phyloP scores from a whole-genome alignment of 75 land plant genomes.

The Ceratopteris richardii region DNA sequence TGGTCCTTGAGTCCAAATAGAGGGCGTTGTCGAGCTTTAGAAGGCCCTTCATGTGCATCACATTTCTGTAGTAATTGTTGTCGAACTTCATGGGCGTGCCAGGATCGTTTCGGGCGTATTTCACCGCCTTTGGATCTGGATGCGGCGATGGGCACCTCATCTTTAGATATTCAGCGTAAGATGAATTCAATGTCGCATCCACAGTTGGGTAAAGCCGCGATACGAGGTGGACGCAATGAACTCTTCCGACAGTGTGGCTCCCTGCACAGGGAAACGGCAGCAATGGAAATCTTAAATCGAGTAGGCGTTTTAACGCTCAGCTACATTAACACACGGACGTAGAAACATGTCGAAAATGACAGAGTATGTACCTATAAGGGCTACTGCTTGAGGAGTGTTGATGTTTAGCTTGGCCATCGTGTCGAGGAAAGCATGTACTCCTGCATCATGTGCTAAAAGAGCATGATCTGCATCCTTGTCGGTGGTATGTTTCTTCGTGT shows the following conservation, averaged over 20 bases:
- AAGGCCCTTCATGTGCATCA: conserved; percentile 52
- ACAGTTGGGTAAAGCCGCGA: conserved; percentile 57
- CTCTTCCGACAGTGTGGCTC: too few species aligned
- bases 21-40: conserved; percentile 49
- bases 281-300: background rate
- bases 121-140: conserved; percentile 45
- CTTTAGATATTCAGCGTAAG: conserved; percentile 46
- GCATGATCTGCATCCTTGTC: conserved; percentile 2
- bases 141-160: conserved; percentile 48
- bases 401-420: conserved; percentile 12
- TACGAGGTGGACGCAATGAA: conserved; percentile 58
- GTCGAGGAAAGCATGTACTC: conserved; percentile 5
- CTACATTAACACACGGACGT: too few species aligned
- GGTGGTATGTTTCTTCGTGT: conserved; percentile 1
- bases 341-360: background rate
- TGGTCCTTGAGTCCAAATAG: conserved; percentile 32
- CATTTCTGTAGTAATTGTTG: conserved; percentile 62
- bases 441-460: background rate
- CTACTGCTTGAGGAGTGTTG: conserved; percentile 21
- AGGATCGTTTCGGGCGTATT: conserved; percentile 53
- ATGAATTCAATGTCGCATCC: conserved; percentile 60
- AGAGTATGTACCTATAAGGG: conserved; percentile 51
- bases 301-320: too few species aligned
- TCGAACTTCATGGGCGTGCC: conserved; percentile 64
- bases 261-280: conserved; percentile 52